Conservation (phyloP, 2,329 filamentous ascomycete genomes). For the Nemania sp. region DNA sequence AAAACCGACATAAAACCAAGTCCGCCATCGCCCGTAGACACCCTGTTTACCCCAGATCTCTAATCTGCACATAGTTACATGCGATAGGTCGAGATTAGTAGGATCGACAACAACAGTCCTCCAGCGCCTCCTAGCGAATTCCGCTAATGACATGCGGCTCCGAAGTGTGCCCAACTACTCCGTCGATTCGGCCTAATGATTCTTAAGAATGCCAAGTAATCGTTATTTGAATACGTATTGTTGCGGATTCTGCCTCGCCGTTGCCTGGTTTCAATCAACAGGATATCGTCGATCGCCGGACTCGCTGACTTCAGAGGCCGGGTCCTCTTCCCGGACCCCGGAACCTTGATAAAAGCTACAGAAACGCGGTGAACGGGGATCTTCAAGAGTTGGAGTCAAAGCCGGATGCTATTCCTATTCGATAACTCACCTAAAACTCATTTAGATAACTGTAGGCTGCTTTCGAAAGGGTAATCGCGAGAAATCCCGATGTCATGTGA, state of each 20-base stretch:
- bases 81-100: not conserved
- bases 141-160: not conserved
- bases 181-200: not conserved
- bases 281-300: not conserved
- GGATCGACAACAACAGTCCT: not conserved
- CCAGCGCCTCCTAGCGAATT: not conserved
- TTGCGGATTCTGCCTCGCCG: not conserved
- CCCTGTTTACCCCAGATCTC: not conserved
- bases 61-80: not conserved
- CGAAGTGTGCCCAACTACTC: not conserved
- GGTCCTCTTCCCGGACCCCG: not conserved
- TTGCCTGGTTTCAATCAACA: not conserved
- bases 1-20: too few species aligned
- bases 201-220: not conserved
- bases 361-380: not conserved
- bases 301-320: not conserved
- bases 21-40: not conserved
- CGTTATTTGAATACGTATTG: not conserved
- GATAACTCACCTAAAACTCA: not conserved
- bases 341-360: not conserved
- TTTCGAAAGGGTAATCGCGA: not conserved
- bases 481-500: not conserved
- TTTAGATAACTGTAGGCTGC: not conserved
- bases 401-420: not conserved
- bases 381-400: not conserved